Evolutionary conservation across 2,329 filamentous ascomycete genomes (phyloP), one percentile per base, ranked within the genome.

Genomic region (Eutypa lata): DNA sequence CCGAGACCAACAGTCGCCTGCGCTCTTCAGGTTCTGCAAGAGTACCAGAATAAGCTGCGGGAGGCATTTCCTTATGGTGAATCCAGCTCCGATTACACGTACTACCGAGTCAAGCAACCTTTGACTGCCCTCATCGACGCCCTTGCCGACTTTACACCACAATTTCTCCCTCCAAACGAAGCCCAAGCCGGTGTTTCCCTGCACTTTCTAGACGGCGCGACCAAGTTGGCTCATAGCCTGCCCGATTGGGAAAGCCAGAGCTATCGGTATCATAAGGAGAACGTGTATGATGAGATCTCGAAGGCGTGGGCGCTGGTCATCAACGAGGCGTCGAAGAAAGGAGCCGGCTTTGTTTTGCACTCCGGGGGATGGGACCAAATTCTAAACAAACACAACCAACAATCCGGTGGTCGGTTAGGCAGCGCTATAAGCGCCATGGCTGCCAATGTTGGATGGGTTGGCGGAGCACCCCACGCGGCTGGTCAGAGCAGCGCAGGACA

Each of bases 281-380:
- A 91, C 58, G 92, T 93, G 7, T 99, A 99, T 67, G 93, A 99
- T 65, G 94, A 97, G 68, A 92, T 99, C 58, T 88, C 90, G 24
- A 91, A 88, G 65, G 94, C 94, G 1, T 99, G 94, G 94, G 87
- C 90, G 16, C 72, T 95, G 60, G 93, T 96, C 48, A 89, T 99
- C 61, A 87, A 87, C 56, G 94, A 99, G 71, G 91, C 91, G 2
- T 87, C 89, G 21, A 97, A 97, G 76, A 83, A 89, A 61, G 93
- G 91, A 11, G 92, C 91, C 26, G 94, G 94, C 33, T 94, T 97
- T 64, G 86, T 90, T 59, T 68, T 99, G 59, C 90, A 96, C 65
- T 90, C 91, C 46, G 91, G 89, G 50, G 90, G 90, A 54, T 99
- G 94, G 94, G 93, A 97, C 64, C 87, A 94, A 70, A 90, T 86